Evolutionary conservation across 106 monocot species (phyloP).

Genomic region (Platanthera guangdongensis): DNA sequence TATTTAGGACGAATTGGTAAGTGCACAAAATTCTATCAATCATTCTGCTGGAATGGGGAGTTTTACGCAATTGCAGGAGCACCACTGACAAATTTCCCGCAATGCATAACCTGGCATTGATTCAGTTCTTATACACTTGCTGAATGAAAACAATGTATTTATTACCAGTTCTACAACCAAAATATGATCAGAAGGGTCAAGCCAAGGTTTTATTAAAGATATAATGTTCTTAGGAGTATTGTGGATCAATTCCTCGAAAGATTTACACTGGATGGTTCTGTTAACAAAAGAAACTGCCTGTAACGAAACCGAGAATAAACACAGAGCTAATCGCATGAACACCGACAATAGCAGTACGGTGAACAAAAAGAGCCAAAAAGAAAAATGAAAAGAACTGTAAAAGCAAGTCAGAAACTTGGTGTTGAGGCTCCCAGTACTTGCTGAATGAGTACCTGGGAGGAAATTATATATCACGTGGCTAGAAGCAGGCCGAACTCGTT

Average conservation of each 20-base stretch:
- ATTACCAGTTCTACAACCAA: not conserved
- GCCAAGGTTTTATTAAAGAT: not conserved
- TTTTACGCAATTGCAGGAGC: too few species aligned
- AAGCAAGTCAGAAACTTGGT: not conserved
- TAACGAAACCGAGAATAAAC: too few species aligned
- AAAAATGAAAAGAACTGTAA: not conserved
- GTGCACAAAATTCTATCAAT: too few species aligned
- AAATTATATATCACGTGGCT: conserved; percentile 17
- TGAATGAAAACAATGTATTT: too few species aligned
- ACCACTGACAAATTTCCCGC: too few species aligned
- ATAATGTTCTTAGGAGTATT: not conserved
- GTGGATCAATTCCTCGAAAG: not conserved
- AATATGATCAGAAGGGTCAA: not conserved
- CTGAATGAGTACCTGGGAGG: not conserved
- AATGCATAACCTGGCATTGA: too few species aligned
- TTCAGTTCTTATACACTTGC: too few species aligned
- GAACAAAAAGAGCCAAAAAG: not conserved
- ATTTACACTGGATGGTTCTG: conserved; percentile 2
- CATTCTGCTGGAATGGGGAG: too few species aligned
- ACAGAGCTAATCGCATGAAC: too few species aligned
- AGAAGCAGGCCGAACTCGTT: conserved; percentile 39
- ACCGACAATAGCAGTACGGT: too few species aligned
- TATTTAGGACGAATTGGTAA: too few species aligned
- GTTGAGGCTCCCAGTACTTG: not conserved
- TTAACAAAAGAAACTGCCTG: not conserved